A percentile compares a stretch with the other conserved stretches of the same genome.
These are phyloP conservation scores for Aaosphaeria pasadenensis DNA, from an alignment of 2,329 filamentous ascomycete species.

Conservation along the genomic window DNA sequence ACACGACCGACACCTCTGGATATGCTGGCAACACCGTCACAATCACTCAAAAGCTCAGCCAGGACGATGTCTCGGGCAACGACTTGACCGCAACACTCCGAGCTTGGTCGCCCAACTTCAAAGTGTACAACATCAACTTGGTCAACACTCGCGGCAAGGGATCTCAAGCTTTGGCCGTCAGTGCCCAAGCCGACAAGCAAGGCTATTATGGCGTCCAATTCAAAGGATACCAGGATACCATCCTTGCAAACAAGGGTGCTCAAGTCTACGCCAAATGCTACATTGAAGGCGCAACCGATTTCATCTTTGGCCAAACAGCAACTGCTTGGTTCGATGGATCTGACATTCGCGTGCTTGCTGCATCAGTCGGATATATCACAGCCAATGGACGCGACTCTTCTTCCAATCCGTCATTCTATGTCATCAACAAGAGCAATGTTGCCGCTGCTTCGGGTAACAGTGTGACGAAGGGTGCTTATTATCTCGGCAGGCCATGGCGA, in stretches of 20 bases:
- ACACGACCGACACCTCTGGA: conserved; percentile 49
- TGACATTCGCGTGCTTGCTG: conserved; percentile 47
- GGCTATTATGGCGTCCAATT: conserved; percentile 58
- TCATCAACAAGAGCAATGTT: conserved; percentile 54
- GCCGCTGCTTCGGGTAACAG: conserved; percentile 38
- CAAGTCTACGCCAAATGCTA: conserved; percentile 56
- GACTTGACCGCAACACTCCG: conserved; percentile 54
- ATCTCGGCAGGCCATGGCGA: conserved; percentile 54
- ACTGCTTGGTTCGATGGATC: conserved; percentile 52
- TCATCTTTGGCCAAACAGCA: conserved; percentile 57
- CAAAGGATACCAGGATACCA: conserved; percentile 57
- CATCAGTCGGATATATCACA: conserved; percentile 40
- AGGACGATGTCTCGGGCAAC: conserved; percentile 49
- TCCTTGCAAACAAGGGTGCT: conserved; percentile 44
- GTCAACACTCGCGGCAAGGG: conserved; percentile 44
- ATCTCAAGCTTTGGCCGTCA: conserved; percentile 53
- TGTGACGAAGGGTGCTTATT: conserved; percentile 42
- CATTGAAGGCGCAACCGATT: conserved; percentile 59
- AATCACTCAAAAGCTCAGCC: conserved; percentile 47
- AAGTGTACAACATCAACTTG: conserved; percentile 63
- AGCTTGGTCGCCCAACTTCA: conserved; percentile 49
- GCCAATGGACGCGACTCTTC: conserved; percentile 31
- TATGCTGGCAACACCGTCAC: conserved; percentile 60
- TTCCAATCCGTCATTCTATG: conserved; percentile 47
- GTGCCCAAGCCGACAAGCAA: conserved; percentile 50